Evolutionary conservation across 352 stramenopile species (phyloP).

Genomic region (Thalassiosira gravida): DNA sequence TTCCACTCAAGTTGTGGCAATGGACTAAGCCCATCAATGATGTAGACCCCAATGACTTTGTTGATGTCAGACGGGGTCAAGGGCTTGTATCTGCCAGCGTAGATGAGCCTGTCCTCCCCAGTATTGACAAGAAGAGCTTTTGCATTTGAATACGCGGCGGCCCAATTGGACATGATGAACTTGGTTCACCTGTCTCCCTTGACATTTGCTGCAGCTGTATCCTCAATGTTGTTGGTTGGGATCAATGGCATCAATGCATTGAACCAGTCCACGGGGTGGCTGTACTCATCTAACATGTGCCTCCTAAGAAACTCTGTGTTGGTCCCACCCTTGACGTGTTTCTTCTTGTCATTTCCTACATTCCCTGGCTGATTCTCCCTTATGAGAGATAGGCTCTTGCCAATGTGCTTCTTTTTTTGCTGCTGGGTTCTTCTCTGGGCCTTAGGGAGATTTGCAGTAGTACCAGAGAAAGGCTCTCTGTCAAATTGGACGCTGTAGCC

Average conservation of each 20-base stretch:
- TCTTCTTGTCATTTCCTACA: too few relatives aligned
- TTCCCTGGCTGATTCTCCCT: not conserved
- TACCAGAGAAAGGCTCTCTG: too few relatives aligned
- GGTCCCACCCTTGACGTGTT: slow-evolving; percentile 3
- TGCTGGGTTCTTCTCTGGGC: too few relatives aligned
- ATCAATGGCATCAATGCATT: slow-evolving; percentile 36
- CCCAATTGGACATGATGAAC: slow-evolving; percentile 42
- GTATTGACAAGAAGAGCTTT: slow-evolving; percentile 32
- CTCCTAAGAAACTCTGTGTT: slow-evolving; percentile 30
- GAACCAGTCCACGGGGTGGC: slow-evolving; percentile 45
- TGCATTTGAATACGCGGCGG: slow-evolving; percentile 16
- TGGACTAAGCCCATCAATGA: slow-evolving; percentile 47
- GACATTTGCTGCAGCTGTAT: slow-evolving; percentile 11
- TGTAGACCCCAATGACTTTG: slow-evolving; percentile 17
- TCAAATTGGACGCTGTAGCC: not conserved
- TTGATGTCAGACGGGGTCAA: slow-evolving; percentile 20
- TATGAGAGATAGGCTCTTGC: too few relatives aligned
- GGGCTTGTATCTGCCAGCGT: slow-evolving; percentile 11
- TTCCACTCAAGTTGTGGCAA: slow-evolving; percentile 30
- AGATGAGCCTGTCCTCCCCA: slow-evolving; percentile 32
- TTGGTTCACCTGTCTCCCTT: slow-evolving; percentile 24
- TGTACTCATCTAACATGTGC: slow-evolving; percentile 27
- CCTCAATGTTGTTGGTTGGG: slow-evolving; percentile 23
- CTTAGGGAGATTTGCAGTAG: too few relatives aligned
- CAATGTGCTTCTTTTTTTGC: too few relatives aligned